Evolutionary conservation across 208 protist species (phyloP), one percentile per base, ranked within the genome.

Genomic region (Acanthamoeba healyi): DNA sequence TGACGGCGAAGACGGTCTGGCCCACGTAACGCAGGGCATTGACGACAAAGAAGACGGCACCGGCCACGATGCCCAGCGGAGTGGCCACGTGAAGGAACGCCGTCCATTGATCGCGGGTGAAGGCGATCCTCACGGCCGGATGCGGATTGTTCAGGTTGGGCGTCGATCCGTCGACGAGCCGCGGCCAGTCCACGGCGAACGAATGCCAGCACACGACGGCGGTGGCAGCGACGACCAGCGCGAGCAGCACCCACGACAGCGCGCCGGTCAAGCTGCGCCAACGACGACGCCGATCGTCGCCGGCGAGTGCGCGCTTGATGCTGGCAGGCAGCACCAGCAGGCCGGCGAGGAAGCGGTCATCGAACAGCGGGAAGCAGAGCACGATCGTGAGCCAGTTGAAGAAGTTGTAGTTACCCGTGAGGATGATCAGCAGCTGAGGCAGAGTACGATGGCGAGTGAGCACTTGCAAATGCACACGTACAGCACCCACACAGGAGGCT

Each of bases 341-440:
- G 34, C 22, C 56, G 36, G 36, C 81, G 34, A 94, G 63, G 46
- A 94, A 95, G n/a, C 40, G 51, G 58, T 97, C 96, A 49, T 97
- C 94, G 24, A 97, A 51, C 5, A 96, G 46, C n/a, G 95, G 24
- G 7, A 95, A n/a, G n/a, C 65, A 94, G 19, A 97, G 65, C n/a
- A 94, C 58, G 79, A 95, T 90, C 0, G 96, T 97, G n/a, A 96
- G 93, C n/a, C 94, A 90, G 61, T 97, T 97, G 74, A 97, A 97
- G 61, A 96, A 96, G 29, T 89, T 94, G 54, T 96, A 97, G 82
- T 97, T 97, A 12, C 96, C 96, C 34, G 96, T 97, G 10, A 96
- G 19, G 58, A 96, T 94, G 56, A 97, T 95, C 36, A 82, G 26
- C 6, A 89, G 7, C 81, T 89, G 49, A 40, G 49, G 22, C n/a